These are phyloP conservation scores for Penicillium dipodomyicola DNA, from an alignment of 495 filamentous ascomycete species.

Conservation along the genomic window DNA sequence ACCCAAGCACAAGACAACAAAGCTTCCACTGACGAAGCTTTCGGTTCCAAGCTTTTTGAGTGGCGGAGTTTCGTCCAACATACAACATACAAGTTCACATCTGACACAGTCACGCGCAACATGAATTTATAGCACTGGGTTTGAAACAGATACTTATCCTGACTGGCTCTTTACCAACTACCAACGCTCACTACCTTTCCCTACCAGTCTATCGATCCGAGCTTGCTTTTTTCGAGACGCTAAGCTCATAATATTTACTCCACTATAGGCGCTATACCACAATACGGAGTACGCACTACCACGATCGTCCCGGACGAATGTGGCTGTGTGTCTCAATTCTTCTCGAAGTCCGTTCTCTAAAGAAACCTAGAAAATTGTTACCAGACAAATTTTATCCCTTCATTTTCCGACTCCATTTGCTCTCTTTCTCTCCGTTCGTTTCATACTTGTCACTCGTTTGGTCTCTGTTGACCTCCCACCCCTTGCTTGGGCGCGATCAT, in stretches of 20 bases:
- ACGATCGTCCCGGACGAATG: constrained; percentile 6
- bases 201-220: background rate
- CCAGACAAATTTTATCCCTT: constrained; percentile 7
- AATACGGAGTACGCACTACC: background rate
- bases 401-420: background rate
- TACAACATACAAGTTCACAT: background rate
- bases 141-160: background rate
- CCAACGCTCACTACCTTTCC: background rate
- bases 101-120: background rate
- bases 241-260: constrained; percentile 3
- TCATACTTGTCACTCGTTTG: constrained; percentile 5
- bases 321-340: constrained; percentile 9
- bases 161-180: background rate
- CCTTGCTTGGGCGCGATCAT: constrained; percentile 7
- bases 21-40: constrained; percentile 6
- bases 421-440: background rate
- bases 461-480: constrained; percentile 6
- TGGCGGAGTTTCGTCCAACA: constrained; percentile 4
- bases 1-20: constrained; percentile 5
- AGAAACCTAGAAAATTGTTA: constrained; percentile 4
- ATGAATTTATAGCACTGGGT: background rate
- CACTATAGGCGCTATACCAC: background rate
- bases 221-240: background rate
- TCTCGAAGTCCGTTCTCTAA: background rate
- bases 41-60: constrained; percentile 1